Evolutionary conservation across 2,329 filamentous ascomycete genomes (phyloP).

Genomic region (Calonectria montana): DNA sequence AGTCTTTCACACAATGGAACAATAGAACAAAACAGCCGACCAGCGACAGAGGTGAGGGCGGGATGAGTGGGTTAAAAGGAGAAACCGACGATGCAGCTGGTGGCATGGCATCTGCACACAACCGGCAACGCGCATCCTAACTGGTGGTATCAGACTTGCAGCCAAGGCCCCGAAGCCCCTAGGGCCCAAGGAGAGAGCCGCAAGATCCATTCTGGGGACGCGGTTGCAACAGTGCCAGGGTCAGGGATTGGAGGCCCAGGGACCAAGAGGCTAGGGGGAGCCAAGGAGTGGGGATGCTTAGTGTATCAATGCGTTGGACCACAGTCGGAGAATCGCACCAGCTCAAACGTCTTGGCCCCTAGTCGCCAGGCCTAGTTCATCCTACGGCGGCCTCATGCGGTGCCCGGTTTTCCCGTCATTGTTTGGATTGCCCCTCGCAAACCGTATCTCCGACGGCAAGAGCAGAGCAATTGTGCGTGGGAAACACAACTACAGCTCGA

Average conservation of each 20-base stretch:
- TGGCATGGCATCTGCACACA: constrained; percentile 26
- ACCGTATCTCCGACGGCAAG: neutral
- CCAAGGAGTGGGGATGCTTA: constrained; percentile 32
- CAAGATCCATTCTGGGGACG: constrained; percentile 45
- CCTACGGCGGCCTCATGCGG: constrained; percentile 8
- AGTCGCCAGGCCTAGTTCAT: neutral
- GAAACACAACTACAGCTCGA: neutral
- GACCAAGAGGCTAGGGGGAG: constrained; percentile 26
- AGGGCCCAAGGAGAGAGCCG: constrained; percentile 41
- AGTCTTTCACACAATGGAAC: constrained; percentile 41
- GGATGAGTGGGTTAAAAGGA: constrained; percentile 42
- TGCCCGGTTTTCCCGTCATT: constrained; percentile 6
- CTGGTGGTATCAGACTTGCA: constrained; percentile 38
- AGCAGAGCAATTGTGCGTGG: neutral
- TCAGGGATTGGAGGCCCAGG: constrained; percentile 30
- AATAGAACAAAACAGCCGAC: constrained; percentile 43
- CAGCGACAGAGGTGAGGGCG: constrained; percentile 35
- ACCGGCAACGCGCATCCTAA: constrained; percentile 24
- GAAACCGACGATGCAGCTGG: constrained; percentile 34
- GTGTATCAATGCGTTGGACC: constrained; percentile 34
- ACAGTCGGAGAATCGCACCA: constrained; percentile 37
- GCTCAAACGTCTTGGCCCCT: constrained; percentile 38
- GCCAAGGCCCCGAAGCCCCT: constrained; percentile 21
- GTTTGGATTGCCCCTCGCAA: neutral
- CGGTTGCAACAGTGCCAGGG: constrained; percentile 28